Percentiles rank a stretch among this genome's conserved stretches.
These are phyloP conservation scores for Talaromyces sp. DNA, from an alignment of 2,329 filamentous ascomycete genomes.

Conservation along the genomic window DNA sequence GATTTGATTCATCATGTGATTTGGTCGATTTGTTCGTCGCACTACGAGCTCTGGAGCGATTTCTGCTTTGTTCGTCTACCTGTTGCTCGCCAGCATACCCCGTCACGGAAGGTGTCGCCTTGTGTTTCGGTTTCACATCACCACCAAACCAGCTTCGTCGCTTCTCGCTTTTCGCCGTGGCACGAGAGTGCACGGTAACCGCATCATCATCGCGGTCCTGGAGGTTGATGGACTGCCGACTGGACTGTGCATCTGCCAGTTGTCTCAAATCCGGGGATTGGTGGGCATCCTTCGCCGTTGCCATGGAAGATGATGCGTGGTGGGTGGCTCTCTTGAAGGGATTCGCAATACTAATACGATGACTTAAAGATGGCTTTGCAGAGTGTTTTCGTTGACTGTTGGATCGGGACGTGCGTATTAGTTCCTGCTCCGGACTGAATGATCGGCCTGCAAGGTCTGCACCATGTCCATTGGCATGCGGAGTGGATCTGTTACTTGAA, in stretches of 20 bases:
- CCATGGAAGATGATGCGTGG: slow-evolving; percentile 34
- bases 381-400: slow-evolving; percentile 30
- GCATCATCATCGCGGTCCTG: slow-evolving; percentile 32
- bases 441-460: slow-evolving; percentile 26
- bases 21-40: slow-evolving; percentile 17
- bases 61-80: slow-evolving; percentile 22
- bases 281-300: slow-evolving; percentile 29
- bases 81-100: slow-evolving; percentile 1
- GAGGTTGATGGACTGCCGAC: slow-evolving; percentile 20
- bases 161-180: slow-evolving; percentile 36
- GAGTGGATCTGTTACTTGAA: slow-evolving; percentile 25
- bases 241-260: slow-evolving; percentile 25
- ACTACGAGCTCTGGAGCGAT: slow-evolving; percentile 20
- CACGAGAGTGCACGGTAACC: slow-evolving; percentile 37
- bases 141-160: slow-evolving; percentile 42
- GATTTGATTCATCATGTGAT: slow-evolving; percentile 6
- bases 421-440: slow-evolving; percentile 36
- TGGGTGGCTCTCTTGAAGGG: slow-evolving; percentile 43
- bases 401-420: slow-evolving; percentile 32
- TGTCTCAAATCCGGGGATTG: slow-evolving; percentile 22
- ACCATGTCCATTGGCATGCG: slow-evolving; percentile 25
- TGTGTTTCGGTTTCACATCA: slow-evolving; percentile 32
- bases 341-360: slow-evolving; percentile 44
- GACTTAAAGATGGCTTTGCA: slow-evolving; percentile 37
- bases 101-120: slow-evolving; percentile 7